Conservation (phyloP, 1,284 basidiomycete species). For the Trichosporon ovoides region DNA sequence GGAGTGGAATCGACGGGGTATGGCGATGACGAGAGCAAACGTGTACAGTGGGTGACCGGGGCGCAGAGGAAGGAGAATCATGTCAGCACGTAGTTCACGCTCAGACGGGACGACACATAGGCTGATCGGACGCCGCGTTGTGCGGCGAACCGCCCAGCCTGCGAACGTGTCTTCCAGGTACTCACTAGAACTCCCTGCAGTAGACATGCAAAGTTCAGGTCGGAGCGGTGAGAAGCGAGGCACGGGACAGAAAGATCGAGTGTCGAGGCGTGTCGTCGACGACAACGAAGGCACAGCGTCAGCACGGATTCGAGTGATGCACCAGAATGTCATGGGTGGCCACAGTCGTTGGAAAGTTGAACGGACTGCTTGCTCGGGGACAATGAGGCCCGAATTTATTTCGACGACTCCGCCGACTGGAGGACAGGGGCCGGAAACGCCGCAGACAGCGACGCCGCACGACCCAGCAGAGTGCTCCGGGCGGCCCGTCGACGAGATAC, state of each 20-base stretch:
- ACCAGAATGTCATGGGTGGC: not conserved
- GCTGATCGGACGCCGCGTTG: not conserved
- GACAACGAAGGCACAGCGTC: not conserved
- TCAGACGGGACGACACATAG: not conserved
- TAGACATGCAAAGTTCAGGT: constrained; percentile 4
- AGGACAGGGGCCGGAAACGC: not conserved
- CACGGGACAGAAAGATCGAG: not conserved
- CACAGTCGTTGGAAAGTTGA: not conserved
- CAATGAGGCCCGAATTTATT: not conserved
- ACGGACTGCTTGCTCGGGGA: not conserved
- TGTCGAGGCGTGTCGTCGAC: not conserved
- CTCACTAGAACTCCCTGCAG: constrained; percentile 68
- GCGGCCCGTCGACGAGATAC: constrained; percentile 17
- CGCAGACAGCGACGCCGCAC: not conserved
- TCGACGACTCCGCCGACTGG: not conserved
- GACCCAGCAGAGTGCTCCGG: not conserved
- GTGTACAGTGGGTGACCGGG: not conserved
- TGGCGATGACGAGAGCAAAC: constrained; percentile 7
- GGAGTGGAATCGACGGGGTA: constrained; percentile 1
- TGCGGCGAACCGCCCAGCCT: not conserved
- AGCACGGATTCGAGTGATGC: constrained; percentile 4
- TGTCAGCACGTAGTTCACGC: constrained; percentile 6
- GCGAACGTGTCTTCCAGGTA: constrained; percentile 1
- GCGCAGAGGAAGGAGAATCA: not conserved
- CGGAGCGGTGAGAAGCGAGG: not conserved